Base-by-base conservation (phyloP, 768 basidiomycete genomes). In the Naganishia friedmannii region DNA sequence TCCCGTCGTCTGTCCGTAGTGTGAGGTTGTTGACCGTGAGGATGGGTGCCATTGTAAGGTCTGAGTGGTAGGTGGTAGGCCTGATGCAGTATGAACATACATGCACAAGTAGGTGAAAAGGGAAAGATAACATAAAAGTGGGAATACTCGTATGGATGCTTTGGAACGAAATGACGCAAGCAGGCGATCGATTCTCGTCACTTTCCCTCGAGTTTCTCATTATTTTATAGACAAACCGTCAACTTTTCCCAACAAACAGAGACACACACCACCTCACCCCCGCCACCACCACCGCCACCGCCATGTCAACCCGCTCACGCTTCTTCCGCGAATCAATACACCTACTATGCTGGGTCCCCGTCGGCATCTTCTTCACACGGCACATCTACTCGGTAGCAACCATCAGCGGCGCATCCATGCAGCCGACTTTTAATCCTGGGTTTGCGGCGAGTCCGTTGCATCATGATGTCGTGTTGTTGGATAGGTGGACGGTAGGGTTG, bases 341-440 rank as follows among this genome's bases (percentile, higher is more conserved):
- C 15, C 73, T 78, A 26, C 70, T 78, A 3, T 75, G 75, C 39
- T 81, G 80, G 80, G 67, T 81, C 13, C 80, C 80, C 2, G 78
- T 79, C 19, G 80, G 78, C 17, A 72, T 81, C 46, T 81, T 79
- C 77, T 78, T 81, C 74, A 78, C 77, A 19, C 70, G 77, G 8
- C 77, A 81, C 74, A 71, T 78, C 21, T 81, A 81, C 66, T 81
- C 80, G 26, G 54, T 79, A 5, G 80, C 77, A 12, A 76, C 74
- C 12, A 70, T 81, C 26, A 79, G 77, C 19, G 80, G 80, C 6
- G 74, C 71, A 0, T 74, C 72, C n/a, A 81, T 81, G 80, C 69
- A 82, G 78, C 81, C 81, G 12, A 81, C 81, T 4, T 80, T 82
- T 69, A 82, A 82, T 67, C 81, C 81, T 1, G 71, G 77, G 31